Evolutionary conservation across 352 stramenopile species (phyloP).

Genomic region (Phytophthora megakarya): DNA sequence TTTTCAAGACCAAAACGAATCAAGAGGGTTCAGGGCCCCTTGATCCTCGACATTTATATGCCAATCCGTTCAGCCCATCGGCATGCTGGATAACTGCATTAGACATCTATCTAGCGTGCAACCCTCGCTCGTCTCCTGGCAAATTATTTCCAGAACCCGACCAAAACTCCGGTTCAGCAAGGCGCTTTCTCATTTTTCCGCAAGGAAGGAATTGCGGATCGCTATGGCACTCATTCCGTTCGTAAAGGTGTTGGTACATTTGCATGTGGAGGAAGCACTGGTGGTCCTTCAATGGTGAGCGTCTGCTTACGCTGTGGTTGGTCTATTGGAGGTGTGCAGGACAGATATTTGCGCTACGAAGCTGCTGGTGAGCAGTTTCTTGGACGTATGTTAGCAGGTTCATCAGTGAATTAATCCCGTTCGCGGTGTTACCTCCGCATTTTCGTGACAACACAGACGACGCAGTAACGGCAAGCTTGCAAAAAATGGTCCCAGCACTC

Average conservation of each 20-base stretch:
- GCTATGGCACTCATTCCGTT: slow-evolving; percentile 12
- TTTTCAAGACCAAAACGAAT: slow-evolving; percentile 34
- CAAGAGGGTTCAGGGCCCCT: slow-evolving; percentile 15
- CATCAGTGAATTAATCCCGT: slow-evolving; percentile 8
- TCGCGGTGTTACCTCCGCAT: slow-evolving; percentile 18
- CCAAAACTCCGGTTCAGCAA: too few relatives aligned
- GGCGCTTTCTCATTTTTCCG: too few relatives aligned
- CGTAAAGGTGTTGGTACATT: slow-evolving; percentile 16
- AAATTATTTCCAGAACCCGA: too few relatives aligned
- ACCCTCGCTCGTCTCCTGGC: too few relatives aligned
- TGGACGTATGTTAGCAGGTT: slow-evolving; percentile 12
- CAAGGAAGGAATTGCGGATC: too few relatives aligned
- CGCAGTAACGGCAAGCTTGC: neutral
- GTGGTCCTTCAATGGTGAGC: slow-evolving; percentile 15
- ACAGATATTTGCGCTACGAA: slow-evolving; percentile 11
- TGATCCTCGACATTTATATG: slow-evolving; percentile 23
- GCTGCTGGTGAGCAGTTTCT: slow-evolving; percentile 12
- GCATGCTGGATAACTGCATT: too few relatives aligned
- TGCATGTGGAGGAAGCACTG: slow-evolving; percentile 14
- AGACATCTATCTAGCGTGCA: too few relatives aligned
- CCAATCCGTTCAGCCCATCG: neutral
- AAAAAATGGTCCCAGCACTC: slow-evolving; percentile 12
- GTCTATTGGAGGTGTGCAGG: slow-evolving; percentile 6
- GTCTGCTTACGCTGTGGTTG: slow-evolving; percentile 15
- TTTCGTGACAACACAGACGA: neutral